Conservation (phyloP, 2,329 filamentous ascomycete species). For the Apiospora malaysiana region DNA sequence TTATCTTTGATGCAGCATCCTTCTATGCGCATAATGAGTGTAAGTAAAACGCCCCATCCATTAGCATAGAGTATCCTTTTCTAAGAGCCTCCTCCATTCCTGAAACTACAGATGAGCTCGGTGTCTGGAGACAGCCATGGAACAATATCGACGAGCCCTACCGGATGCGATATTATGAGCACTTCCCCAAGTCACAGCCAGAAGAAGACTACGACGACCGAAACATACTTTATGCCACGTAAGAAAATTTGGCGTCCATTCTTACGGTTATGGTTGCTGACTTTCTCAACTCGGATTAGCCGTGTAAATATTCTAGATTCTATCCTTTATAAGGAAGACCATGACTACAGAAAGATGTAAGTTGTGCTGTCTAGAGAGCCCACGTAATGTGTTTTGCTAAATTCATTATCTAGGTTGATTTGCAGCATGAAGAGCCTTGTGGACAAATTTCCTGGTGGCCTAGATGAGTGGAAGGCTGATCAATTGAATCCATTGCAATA, state of each 20-base stretch:
- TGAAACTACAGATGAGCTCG: constrained; percentile 21
- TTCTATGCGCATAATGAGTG: constrained; percentile 38
- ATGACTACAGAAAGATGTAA: not conserved
- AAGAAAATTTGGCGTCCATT: not conserved
- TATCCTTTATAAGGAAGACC: not conserved
- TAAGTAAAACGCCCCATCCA: not conserved
- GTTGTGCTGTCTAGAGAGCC: rapidly evolving
- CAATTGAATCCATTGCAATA: too few relatives aligned
- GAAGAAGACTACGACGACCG: constrained; percentile 20
- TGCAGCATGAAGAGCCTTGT: not conserved
- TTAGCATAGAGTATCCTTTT: too few relatives aligned
- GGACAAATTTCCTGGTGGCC: not conserved
- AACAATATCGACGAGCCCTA: not conserved
- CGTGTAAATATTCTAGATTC: not conserved
- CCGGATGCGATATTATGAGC: not conserved
- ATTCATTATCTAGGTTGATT: not conserved
- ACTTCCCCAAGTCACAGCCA: not conserved
- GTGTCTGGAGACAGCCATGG: not conserved
- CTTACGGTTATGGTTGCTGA: too few relatives aligned
- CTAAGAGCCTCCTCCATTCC: too few relatives aligned
- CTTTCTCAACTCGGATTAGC: not conserved
- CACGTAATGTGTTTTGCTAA: not conserved
- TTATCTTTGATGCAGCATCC: constrained; percentile 25
- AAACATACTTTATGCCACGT: not conserved
- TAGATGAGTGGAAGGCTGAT: not conserved